Evolutionary conservation across 2,329 filamentous ascomycete species (phyloP), one percentile per base, ranked within the genome.

Genomic region (Harringtonia lauricola): DNA sequence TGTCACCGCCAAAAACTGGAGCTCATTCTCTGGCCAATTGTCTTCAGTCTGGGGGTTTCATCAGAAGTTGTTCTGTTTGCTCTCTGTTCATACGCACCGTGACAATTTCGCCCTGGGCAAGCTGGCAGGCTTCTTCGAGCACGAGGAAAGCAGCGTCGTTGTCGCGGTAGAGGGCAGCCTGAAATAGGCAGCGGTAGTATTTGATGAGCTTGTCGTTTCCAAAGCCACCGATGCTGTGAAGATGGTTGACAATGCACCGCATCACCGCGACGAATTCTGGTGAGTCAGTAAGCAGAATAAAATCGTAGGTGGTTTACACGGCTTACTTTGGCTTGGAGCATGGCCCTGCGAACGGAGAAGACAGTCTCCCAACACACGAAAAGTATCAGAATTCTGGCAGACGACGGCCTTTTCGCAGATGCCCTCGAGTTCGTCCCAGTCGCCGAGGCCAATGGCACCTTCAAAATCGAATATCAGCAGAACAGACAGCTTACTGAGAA

Each of bases 381-480:
- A 75, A 17, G 74, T 64, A 4, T 57, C 51, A 29, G 67, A 60
- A 41, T 66, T 66, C 17, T 61, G 58, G 44, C 68, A 76, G 1
- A 54, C 42, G 7, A 60, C 61, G 1, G 71, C 68, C 42, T 66
- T 70, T 43, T 70, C 55, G 19, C 92, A 71, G 8, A 87, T 74
- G 15, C 64, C 59, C 6, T 69, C 64, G 2, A 94, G 63, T 31
- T 75, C 70, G 36, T 83, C 73, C 82, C 81, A 92, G 18, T 72
- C 68, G 47, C 78, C 73, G 5, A 92, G 65, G 28, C 68, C 70
- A 33, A 84, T 64, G 0, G 81, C 77, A 3, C 79, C 82, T 63
- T 95, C 88, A 48, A 94, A 84, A 51, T 92, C 83, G 50, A 89
- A 85, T 1, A 83, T 76, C 8, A 86, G 65, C 17, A 94, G 62